phyloP scores from a whole-genome alignment of 2,329 filamentous ascomycete genomes.

The Fonsecaea multimorphosa region DNA sequence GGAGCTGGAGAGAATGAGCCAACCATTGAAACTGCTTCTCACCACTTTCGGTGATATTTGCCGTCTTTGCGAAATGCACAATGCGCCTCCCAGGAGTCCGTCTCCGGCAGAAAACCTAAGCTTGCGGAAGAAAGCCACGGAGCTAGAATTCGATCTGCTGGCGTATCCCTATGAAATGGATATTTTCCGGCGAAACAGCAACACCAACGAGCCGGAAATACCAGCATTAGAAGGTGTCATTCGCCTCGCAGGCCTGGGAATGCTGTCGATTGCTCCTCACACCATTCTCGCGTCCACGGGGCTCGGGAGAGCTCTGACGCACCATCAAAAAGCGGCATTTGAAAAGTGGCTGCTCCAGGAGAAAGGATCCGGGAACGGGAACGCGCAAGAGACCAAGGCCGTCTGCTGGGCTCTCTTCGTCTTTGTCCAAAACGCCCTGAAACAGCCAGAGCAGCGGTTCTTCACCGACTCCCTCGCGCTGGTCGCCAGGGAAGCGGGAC shows the following conservation, averaged over 20 bases:
- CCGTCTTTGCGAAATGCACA: conserved; percentile 44
- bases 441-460: conserved; percentile 29
- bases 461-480: conserved; percentile 22
- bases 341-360: conserved; percentile 27
- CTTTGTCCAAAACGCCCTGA: conserved; percentile 29
- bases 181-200: conserved; percentile 15
- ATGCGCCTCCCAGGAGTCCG: conserved; percentile 37
- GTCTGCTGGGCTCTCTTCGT: conserved; percentile 41
- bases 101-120: conserved; percentile 42
- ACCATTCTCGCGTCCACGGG: conserved; percentile 32
- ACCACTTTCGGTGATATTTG: conserved; percentile 43
- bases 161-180: conserved; percentile 44
- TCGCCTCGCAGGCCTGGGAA: conserved; percentile 33
- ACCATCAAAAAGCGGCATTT: conserved; percentile 31
- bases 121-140: conserved; percentile 45
- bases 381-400: conserved; percentile 21
- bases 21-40: conserved; percentile 41
- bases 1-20: conserved; percentile 43
- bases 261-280: conserved; percentile 29
- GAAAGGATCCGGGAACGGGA: background rate
- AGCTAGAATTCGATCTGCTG: conserved; percentile 48
- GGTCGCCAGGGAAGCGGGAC: conserved; percentile 15
- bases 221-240: conserved; percentile 32
- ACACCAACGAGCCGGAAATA: conserved; percentile 27
- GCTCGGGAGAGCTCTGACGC: conserved; percentile 34